phyloP scores from a whole-genome alignment of 306 rosid species.

The Coriaria nepalensis region DNA sequence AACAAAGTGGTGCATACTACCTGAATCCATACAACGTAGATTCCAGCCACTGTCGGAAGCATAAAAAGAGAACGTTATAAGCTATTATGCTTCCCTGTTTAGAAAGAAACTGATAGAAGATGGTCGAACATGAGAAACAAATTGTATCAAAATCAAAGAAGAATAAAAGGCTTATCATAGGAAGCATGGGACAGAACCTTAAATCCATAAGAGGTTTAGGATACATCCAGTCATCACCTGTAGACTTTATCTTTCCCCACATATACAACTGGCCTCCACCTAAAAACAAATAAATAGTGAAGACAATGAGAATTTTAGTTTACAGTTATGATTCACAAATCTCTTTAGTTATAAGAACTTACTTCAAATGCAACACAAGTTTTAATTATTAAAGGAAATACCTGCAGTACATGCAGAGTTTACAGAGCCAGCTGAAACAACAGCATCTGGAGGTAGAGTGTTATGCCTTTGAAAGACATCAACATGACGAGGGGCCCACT shows the following conservation, averaged over 20 bases:
- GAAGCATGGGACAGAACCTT: constrained; percentile 38
- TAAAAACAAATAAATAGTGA: constrained; percentile 22
- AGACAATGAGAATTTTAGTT: too few relatives aligned
- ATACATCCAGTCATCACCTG: constrained; percentile 99
- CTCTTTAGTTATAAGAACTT: too few relatives aligned
- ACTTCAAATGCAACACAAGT: too few relatives aligned
- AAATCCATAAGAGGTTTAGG: constrained; percentile 96
- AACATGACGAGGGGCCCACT: constrained; percentile 84
- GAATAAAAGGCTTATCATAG: not conserved
- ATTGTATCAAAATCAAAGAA: not conserved
- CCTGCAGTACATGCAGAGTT: constrained; percentile 97
- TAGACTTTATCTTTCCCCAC: constrained; percentile 89
- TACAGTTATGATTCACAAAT: too few relatives aligned
- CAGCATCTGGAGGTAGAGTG: constrained; percentile 61
- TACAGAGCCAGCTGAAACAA: constrained; percentile 81
- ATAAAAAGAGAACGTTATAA: constrained; percentile 2
- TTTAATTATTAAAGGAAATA: constrained; percentile 7
- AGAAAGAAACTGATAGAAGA: not conserved
- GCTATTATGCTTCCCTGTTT: constrained; percentile 5
- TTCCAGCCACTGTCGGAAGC: constrained; percentile 70
- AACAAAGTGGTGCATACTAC: constrained; percentile 88
- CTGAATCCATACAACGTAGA: constrained; percentile 96
- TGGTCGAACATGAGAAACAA: not conserved
- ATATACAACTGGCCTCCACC: constrained; percentile 94
- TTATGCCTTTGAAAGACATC: constrained; percentile 69